Base-by-base conservation (phyloP, 2,329 filamentous ascomycete genomes). In the Penicillium occitanis region DNA sequence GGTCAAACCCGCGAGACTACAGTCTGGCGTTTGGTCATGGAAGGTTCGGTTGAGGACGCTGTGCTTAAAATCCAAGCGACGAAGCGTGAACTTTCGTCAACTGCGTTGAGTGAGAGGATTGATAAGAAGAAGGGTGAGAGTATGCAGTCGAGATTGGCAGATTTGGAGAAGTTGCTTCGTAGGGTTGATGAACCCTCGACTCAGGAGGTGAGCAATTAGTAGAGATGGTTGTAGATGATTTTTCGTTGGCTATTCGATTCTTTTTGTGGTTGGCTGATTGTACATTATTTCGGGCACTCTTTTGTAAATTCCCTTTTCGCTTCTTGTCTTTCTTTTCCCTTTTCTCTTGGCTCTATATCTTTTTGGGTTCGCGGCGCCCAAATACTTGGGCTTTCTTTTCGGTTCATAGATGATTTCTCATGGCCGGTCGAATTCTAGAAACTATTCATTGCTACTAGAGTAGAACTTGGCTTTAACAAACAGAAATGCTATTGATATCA, bases 11-110 rank as follows among this genome's bases (percentile, higher is more conserved):
- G 90, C 44, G 85, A 89, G 68, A 93, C 90, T 0, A 93, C 87
- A 1, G 89, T 96, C 1, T 95, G 92, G 83, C 84, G 92, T 57
- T 81, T 97, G 10, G 87, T 97, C 1, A 90, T 96, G 80, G 90
- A 96, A 71, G 86, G 84, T 0, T 91, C 87, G 7, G 88, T 97
- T 5, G 93, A 97, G 76, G 91, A 96, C 75, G 84, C 88, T 0
- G 92, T 96, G 22, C 80, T 96, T 44, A 84, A 88, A 19, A 88
- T 96, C 57, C 93, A 97, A 77, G 83, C 86, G 46, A 87, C 90
- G 71, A 97, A 97, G 83, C 84, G 92, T 48, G 85, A 89, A 72
- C 79, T 96, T 61, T 92, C 95, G 76, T 86, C 84, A 42, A 86
- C 91, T 72, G 92, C 92, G 0, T 95, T 96, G 78, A 86, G 88